These are phyloP conservation scores for Candida krabiensis DNA, from an alignment of 805 yeast species.

Conservation along the genomic window DNA sequence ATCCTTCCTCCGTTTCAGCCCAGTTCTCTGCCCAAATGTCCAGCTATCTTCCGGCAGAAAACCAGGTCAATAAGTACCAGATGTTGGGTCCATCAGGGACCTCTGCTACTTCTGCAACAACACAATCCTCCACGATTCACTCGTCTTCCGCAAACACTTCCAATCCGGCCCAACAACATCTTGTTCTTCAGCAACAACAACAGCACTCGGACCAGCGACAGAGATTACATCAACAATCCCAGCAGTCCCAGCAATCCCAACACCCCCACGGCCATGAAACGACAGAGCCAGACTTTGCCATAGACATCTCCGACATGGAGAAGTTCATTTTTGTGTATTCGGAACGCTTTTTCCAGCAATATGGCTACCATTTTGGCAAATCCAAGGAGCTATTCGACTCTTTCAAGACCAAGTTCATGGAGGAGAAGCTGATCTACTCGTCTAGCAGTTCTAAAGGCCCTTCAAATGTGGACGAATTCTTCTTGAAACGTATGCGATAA, in stretches of 20 bases:
- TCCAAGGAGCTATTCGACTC: constrained; percentile 29
- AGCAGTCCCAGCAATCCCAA: constrained; percentile 7
- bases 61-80: constrained; percentile 9
- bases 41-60: constrained; percentile 7
- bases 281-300: constrained; percentile 10
- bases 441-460: constrained; percentile 10
- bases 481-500: constrained; percentile 19
- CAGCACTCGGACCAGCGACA: constrained; percentile 6
- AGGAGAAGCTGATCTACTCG: constrained; percentile 28
- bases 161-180: constrained; percentile 3
- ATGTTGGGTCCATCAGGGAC: not conserved
- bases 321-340: constrained; percentile 33
- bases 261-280: constrained; percentile 1
- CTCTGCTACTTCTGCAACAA: constrained; percentile 1
- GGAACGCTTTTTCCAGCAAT: constrained; percentile 31
- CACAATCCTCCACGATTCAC: constrained; percentile 1
- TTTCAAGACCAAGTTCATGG: constrained; percentile 33
- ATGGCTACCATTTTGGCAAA: constrained; percentile 25
- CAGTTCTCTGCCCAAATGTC: constrained; percentile 3
- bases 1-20: not conserved
- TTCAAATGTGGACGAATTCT: constrained; percentile 22
- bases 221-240: constrained; percentile 5
- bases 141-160: not conserved
- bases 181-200: constrained; percentile 4
- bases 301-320: constrained; percentile 33